Evolutionary conservation across 2,329 filamentous ascomycete species (phyloP).

Genomic region (Alternaria brassicicola): DNA sequence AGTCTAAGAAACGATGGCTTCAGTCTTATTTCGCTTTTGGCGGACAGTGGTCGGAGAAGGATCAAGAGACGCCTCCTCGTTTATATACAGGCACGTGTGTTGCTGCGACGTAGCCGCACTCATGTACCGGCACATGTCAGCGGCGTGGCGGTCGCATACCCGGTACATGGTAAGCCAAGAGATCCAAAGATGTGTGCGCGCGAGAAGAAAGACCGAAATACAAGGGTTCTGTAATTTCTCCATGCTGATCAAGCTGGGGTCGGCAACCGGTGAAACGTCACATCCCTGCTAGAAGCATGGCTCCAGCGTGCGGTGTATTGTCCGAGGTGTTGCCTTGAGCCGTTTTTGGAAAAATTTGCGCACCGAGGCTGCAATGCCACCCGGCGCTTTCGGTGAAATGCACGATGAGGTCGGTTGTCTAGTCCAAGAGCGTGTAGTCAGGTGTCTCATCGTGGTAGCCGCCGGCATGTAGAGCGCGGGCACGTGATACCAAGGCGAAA

Average conservation of each 20-base stretch:
- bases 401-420: slow-evolving; percentile 10
- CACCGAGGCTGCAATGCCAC: slow-evolving; percentile 10
- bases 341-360: slow-evolving; percentile 10
- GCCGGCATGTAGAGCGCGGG: slow-evolving; percentile 12
- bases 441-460: slow-evolving; percentile 23
- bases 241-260: slow-evolving; percentile 12
- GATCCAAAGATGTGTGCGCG: neutral
- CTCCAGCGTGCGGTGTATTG: slow-evolving; percentile 22
- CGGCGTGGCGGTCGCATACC: slow-evolving; percentile 7
- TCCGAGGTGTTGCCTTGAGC: slow-evolving; percentile 15
- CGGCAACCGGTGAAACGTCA: slow-evolving; percentile 17
- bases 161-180: slow-evolving; percentile 10
- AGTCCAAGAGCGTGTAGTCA: slow-evolving; percentile 9
- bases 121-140: slow-evolving; percentile 2
- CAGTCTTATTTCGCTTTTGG: neutral
- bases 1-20: neutral
- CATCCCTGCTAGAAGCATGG: slow-evolving; percentile 17
- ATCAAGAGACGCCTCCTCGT: slow-evolving; percentile 6
- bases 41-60: neutral
- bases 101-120: neutral
- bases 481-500: slow-evolving; percentile 15
- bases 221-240: slow-evolving; percentile 9
- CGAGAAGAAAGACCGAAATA: slow-evolving; percentile 2
- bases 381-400: slow-evolving; percentile 8
- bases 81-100: neutral